Evolutionary conservation across 192 early-diverging fungal genomes (phyloP), one percentile per base, ranked within the genome.

Genomic region (Backusella parvicylindrica): DNA sequence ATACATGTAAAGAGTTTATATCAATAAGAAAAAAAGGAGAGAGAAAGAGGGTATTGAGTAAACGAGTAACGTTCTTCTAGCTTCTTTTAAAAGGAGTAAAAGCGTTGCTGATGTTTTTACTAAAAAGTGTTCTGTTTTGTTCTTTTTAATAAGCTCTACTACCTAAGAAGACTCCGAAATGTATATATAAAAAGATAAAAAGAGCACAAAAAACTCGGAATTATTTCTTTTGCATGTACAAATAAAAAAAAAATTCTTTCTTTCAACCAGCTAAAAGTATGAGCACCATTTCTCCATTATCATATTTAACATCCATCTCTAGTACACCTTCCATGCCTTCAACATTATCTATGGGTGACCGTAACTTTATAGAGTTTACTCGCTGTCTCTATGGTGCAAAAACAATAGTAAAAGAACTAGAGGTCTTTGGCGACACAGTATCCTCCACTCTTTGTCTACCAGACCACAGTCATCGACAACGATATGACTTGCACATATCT

Each of bases 311-410:
- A 60, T 60, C 23, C 26, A 60, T 60, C 53, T 13, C 53, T 26
- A 28, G 28, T 26, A 60, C 23, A 30, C 36, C 31, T 16, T 6
- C 53, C 18, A 28, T 37, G 23, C 28, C 53, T 38, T 60, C 53
- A 60, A 60, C 53, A 60, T 12, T 60, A 60, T 60, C 53, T 3
- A 60, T 60, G 9, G 3, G 53, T 60, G 75, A 77, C 41, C 75
- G 63, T 1, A 63, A 37, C 4, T 77, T 77, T 64, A 77, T 77
- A 5, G 75, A 77, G 31, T 77, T 77, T 30, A 64, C 69, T 21
- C 75, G 75, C 1, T 77, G 75, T 16, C 63, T 77, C 32, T 64
- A 77, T 65, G 60, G 65, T 35, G 75, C 75, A 8, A 77, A 77
- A 35, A 23, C 68, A 16, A 77, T 77, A 18, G 75, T 77, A 12